Evolutionary conservation across 2,329 filamentous ascomycete species (phyloP).

Genomic region (Celoporthe dispersa): DNA sequence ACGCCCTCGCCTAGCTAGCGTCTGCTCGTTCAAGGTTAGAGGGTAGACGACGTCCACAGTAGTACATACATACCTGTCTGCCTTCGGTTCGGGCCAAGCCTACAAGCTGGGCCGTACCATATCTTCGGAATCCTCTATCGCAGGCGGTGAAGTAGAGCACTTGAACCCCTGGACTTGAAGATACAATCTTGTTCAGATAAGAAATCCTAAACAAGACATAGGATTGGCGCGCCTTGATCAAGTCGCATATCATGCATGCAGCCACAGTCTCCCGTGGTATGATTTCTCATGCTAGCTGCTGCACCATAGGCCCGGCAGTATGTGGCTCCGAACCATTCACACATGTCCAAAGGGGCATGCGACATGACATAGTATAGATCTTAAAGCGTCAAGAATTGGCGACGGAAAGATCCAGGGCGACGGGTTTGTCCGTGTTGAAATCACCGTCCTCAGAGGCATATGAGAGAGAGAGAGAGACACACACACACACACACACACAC

Average conservation of each 20-base stretch:
- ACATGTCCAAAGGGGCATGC: background rate
- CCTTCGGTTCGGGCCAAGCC: background rate
- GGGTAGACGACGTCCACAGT: background rate
- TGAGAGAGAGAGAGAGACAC: too few species aligned
- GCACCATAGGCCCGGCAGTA: background rate
- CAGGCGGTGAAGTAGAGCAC: background rate
- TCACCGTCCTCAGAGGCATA: background rate
- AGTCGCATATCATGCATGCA: background rate
- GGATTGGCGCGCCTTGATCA: conserved; percentile 6
- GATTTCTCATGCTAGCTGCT: background rate
- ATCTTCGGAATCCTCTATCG: background rate
- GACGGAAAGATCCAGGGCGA: background rate
- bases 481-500: too few species aligned
- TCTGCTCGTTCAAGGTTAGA: background rate
- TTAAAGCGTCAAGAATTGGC: background rate
- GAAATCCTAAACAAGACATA: background rate
- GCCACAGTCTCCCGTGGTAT: background rate
- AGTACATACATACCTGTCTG: background rate
- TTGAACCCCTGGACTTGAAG: background rate
- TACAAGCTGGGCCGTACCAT: background rate
- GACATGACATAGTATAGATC: background rate
- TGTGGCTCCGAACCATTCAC: background rate
- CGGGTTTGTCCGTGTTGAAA: background rate
- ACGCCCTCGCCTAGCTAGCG: background rate
- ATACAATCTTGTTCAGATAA: conserved; percentile 8